These are phyloP conservation scores for Hibiscus tridactylites DNA, from an alignment of 345 rosid genomes.

Conservation along the genomic window DNA sequence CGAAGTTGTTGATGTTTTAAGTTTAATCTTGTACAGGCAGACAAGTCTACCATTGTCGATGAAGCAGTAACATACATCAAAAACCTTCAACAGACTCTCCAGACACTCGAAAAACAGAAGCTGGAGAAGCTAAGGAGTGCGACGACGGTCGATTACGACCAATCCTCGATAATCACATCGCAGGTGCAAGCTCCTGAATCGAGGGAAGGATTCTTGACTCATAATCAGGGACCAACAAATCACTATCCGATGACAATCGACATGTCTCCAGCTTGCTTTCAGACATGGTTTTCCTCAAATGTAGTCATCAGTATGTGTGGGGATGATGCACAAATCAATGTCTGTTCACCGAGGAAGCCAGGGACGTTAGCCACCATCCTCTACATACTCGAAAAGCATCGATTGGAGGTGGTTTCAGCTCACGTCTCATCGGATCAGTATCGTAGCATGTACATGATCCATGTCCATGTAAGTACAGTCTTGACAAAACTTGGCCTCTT, in stretches of 20 bases:
- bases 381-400: slow-evolving; percentile 39
- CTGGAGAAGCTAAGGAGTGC: slow-evolving; percentile 17
- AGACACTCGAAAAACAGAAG: slow-evolving; percentile 31
- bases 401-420: slow-evolving; percentile 42
- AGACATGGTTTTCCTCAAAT: slow-evolving; percentile 52
- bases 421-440: slow-evolving; percentile 30
- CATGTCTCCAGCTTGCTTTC: slow-evolving; percentile 24
- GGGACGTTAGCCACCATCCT: slow-evolving; percentile 34
- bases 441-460: slow-evolving; percentile 29
- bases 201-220: slow-evolving; percentile 22
- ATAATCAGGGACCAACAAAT: slow-evolving; percentile 22
- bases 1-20: background rate
- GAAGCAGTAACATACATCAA: slow-evolving; percentile 44
- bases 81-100: slow-evolving; percentile 34
- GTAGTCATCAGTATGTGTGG: slow-evolving; percentile 43
- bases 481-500: background rate
- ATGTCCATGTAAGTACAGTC: slow-evolving; percentile 24
- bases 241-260: slow-evolving; percentile 3
- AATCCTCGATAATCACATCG: slow-evolving; percentile 11
- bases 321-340: slow-evolving; percentile 36
- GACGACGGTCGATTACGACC: slow-evolving; percentile 11
- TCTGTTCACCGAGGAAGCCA: slow-evolving; percentile 33
- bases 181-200: slow-evolving; percentile 5
- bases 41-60: slow-evolving; percentile 48
- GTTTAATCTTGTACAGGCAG: slow-evolving; percentile 26